phyloP scores from a whole-genome alignment of 257 asterid genomes.

The Solanum habrochaites region DNA sequence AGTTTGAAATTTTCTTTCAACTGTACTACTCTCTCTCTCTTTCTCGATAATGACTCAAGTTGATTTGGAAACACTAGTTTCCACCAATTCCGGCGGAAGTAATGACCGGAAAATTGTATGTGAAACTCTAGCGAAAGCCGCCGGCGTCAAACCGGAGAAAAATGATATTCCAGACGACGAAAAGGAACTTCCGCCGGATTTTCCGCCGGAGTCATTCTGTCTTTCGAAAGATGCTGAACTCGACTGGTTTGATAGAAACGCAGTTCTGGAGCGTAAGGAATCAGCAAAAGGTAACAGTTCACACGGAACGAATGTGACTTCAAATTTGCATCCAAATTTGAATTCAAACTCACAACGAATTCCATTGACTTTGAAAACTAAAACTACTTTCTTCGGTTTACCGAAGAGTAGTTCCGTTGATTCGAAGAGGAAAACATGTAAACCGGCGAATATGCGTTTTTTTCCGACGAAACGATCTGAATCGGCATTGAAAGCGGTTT shows the following conservation, averaged over 20 bases:
- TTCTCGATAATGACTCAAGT: slow-evolving; percentile 39
- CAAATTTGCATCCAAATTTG: slow-evolving; percentile 11
- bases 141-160: not conserved
- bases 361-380: slow-evolving; percentile 30
- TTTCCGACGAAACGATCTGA: slow-evolving; percentile 53
- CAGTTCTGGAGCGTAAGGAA: slow-evolving; percentile 62
- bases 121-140: slow-evolving; percentile 24
- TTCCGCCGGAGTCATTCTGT: slow-evolving; percentile 84
- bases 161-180: slow-evolving; percentile 7
- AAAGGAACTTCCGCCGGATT: slow-evolving; percentile 25
- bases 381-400: slow-evolving; percentile 44
- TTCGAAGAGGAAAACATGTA: slow-evolving; percentile 27
- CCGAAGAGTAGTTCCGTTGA: slow-evolving; percentile 52
- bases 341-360: slow-evolving; percentile 49
- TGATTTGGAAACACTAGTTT: slow-evolving; percentile 32
- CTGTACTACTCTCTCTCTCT: not conserved
- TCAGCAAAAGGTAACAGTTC: slow-evolving; percentile 49
- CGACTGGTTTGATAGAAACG: slow-evolving; percentile 84
- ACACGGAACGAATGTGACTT: slow-evolving; percentile 11
- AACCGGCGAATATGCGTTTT: slow-evolving; percentile 33
- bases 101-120: slow-evolving; percentile 42
- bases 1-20: not conserved
- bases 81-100: slow-evolving; percentile 31
- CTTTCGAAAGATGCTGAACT: slow-evolving; percentile 72
- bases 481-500: slow-evolving; percentile 25